Percentiles rank a stretch among this genome's conserved stretches.
These are phyloP conservation scores for Pichia sp. DNA, from an alignment of 1,139 yeast species.

Conservation along the genomic window DNA sequence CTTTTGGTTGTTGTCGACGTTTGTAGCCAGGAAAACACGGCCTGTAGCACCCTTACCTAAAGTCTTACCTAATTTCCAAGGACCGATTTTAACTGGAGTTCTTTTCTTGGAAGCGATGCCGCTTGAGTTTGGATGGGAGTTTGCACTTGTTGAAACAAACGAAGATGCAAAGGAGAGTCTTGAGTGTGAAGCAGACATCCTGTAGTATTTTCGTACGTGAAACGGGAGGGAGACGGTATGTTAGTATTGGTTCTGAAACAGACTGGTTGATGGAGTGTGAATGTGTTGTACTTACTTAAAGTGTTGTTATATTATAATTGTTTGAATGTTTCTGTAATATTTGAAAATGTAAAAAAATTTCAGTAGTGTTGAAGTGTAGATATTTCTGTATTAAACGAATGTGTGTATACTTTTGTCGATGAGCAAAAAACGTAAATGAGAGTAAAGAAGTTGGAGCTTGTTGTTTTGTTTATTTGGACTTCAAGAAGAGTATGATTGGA, in stretches of 20 bases:
- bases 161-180: constrained; percentile 35
- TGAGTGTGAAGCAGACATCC: constrained; percentile 23
- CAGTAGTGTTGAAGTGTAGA: not conserved
- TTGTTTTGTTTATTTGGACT: too few relatives aligned
- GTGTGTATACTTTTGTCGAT: not conserved
- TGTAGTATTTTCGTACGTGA: not conserved
- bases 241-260: not conserved
- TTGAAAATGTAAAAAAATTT: too few relatives aligned
- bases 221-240: not conserved
- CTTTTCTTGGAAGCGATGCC: constrained; percentile 37
- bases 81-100: constrained; percentile 74
- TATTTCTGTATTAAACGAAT: not conserved
- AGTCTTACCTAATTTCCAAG: constrained; percentile 95
- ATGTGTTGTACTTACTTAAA: too few relatives aligned
- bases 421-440: not conserved
- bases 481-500: too few relatives aligned
- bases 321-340: too few relatives aligned
- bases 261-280: too few relatives aligned
- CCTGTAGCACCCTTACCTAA: constrained; percentile 96
- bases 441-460: not conserved
- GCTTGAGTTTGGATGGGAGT: constrained; percentile 17
- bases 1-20: constrained; percentile 75
- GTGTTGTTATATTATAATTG: too few relatives aligned
- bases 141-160: constrained; percentile 32
- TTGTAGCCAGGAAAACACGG: constrained; percentile 88